Evolutionary conservation across 176 grass and related monocot genomes (phyloP).

Genomic region (Poa pratensis): DNA sequence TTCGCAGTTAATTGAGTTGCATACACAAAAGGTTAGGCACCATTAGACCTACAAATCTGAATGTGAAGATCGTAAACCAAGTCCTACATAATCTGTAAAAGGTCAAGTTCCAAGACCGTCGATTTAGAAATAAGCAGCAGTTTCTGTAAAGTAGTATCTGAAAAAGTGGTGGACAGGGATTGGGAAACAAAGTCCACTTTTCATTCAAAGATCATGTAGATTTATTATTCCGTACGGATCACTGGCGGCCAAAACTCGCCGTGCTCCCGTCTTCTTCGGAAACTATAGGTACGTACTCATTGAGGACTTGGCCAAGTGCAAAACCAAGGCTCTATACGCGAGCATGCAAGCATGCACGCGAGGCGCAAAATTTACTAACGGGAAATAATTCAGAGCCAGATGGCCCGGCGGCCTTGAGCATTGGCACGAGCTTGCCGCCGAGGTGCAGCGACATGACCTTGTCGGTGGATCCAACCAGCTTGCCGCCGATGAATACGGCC

Average conservation of each 20-base stretch:
- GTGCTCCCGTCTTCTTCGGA: background rate
- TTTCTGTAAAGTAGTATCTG: too few species aligned
- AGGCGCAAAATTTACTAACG: background rate
- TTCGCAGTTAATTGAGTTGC: too few species aligned
- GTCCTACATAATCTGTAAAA: too few species aligned
- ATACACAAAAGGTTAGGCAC: too few species aligned
- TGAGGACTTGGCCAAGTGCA: background rate
- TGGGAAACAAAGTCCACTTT: too few species aligned
- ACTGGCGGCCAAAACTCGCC: background rate
- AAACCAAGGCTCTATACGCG: background rate
- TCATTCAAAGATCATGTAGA: too few species aligned
- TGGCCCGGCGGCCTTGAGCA: slow-evolving; percentile 62
- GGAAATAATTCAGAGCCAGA: slow-evolving; percentile 56
- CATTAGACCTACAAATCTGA: too few species aligned
- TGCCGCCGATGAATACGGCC: slow-evolving; percentile 66
- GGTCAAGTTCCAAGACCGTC: too few species aligned
- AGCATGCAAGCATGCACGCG: background rate
- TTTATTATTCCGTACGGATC: too few species aligned
- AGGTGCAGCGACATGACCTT: slow-evolving; percentile 68
- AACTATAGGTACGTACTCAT: background rate
- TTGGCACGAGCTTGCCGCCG: slow-evolving; percentile 56
- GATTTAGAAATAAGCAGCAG: too few species aligned
- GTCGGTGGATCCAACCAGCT: slow-evolving; percentile 65
- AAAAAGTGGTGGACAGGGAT: too few species aligned
- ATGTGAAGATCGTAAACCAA: too few species aligned